phyloP scores from a whole-genome alignment of 169 alveolate genomes.

The Plasmodium fragile region DNA sequence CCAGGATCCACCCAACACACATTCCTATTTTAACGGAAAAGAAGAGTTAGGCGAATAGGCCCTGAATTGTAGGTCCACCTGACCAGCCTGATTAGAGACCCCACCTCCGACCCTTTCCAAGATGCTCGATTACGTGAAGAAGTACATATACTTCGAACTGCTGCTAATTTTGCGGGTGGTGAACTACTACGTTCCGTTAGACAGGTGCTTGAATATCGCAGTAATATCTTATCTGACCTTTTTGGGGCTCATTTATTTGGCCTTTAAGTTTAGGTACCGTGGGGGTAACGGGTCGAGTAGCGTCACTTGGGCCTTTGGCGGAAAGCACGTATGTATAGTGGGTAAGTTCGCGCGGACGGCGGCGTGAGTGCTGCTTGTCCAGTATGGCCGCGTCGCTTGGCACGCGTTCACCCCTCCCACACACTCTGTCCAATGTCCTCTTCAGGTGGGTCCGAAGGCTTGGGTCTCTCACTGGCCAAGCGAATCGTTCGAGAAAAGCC shows the following conservation, averaged over 20 bases:
- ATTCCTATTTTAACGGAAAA: neutral
- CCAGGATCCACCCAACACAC: neutral
- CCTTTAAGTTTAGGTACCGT: constrained; percentile 43
- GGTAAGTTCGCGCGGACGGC: constrained; percentile 2
- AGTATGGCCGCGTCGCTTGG: neutral
- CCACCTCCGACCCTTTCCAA: neutral
- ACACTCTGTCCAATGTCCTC: neutral
- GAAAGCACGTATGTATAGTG: constrained; percentile 54
- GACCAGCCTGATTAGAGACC: neutral
- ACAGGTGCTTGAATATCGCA: constrained; percentile 10
- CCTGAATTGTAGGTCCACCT: neutral
- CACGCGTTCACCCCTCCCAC: neutral
- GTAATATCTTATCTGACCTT: constrained; percentile 23
- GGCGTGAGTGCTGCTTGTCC: neutral
- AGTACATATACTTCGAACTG: constrained; percentile 42
- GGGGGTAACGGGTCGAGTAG: neutral
- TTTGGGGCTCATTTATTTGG: constrained; percentile 40
- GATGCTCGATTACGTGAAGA: constrained; percentile 35
- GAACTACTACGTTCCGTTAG: constrained; percentile 25
- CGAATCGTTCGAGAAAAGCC: constrained; percentile 43
- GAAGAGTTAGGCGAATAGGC: neutral
- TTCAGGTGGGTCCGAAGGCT: constrained; percentile 71
- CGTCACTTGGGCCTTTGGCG: constrained; percentile 9
- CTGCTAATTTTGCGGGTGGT: constrained; percentile 16
- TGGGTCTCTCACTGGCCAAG: constrained; percentile 55